Conservation (phyloP, 2,329 filamentous ascomycete species). For the Nemania diffusa region DNA sequence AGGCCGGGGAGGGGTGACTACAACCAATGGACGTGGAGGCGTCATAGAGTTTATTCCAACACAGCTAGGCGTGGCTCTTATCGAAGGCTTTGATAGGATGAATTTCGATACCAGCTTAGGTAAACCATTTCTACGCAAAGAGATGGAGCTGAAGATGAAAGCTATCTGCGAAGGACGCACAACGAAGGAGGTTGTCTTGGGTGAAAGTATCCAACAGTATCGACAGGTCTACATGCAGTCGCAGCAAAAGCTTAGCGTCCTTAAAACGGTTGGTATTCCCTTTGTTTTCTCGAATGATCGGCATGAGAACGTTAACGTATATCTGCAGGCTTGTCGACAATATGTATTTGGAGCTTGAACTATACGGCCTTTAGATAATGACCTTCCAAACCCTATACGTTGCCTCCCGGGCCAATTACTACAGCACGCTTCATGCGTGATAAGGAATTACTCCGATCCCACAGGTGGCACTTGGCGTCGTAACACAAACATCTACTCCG, state of each 20-base stretch:
- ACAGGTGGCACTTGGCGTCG: conserved; percentile 4
- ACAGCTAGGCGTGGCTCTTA: conserved; percentile 87
- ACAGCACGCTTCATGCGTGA: conserved; percentile 12
- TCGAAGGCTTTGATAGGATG: conserved; percentile 94
- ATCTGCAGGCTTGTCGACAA: conserved; percentile 62
- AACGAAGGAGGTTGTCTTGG: conserved; percentile 78
- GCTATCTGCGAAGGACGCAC: conserved; percentile 91
- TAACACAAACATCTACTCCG: conserved; percentile 1
- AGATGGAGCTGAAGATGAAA: conserved; percentile 98
- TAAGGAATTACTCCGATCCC: background rate
- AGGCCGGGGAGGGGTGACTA: conserved; percentile 49
- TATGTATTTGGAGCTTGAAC: conserved; percentile 58
- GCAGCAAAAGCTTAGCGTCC: conserved; percentile 75
- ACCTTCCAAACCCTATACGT: background rate
- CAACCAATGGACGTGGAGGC: conserved; percentile 57
- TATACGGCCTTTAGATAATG: background rate
- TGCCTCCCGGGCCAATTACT: background rate
- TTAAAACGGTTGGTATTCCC: conserved; percentile 64
- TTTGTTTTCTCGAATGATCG: background rate
- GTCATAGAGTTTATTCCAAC: conserved; percentile 93
- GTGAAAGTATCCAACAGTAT: conserved; percentile 88
- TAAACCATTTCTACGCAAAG: conserved; percentile 95
- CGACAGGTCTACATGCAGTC: conserved; percentile 86
- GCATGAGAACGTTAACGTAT: conserved; percentile 27
- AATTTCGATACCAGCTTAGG: conserved; percentile 91